Conservation (phyloP, 2,329 filamentous ascomycete species). For the Dryadomyces quercus-mongolicae region DNA sequence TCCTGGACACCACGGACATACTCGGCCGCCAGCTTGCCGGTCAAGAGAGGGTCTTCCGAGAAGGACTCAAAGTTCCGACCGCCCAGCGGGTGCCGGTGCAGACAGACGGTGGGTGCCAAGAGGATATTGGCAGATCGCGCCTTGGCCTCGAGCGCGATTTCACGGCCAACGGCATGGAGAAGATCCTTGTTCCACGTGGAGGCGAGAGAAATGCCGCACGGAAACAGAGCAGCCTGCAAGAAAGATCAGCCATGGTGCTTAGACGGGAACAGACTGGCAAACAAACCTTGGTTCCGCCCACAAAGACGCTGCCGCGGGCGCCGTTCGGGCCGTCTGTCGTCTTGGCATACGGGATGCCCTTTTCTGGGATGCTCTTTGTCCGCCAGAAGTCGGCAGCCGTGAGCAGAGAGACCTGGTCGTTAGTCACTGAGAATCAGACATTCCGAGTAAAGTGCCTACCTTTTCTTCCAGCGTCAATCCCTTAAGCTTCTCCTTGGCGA, state of each 20-base stretch:
- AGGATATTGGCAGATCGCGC: constrained; percentile 54
- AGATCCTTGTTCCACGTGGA: constrained; percentile 68
- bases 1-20: constrained; percentile 64
- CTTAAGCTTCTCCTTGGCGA: constrained; percentile 36
- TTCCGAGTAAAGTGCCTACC: no score
- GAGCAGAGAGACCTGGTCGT: constrained; percentile 4
- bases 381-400: constrained; percentile 15
- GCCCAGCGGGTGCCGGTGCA: constrained; percentile 69
- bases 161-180: constrained; percentile 51
- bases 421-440: no score
- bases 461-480: constrained; percentile 46
- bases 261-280: no score
- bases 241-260: not conserved
- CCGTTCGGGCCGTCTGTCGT: constrained; percentile 60
- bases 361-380: constrained; percentile 35
- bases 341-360: constrained; percentile 22
- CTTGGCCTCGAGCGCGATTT: constrained; percentile 19
- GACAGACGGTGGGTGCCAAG: constrained; percentile 67
- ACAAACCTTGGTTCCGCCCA: not conserved
- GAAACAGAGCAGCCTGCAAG: constrained; percentile 42
- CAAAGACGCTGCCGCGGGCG: constrained; percentile 55
- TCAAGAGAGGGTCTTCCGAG: constrained; percentile 69
- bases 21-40: constrained; percentile 58
- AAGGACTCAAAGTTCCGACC: constrained; percentile 81
- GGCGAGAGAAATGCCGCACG: constrained; percentile 65